Evolutionary conservation across 495 filamentous ascomycete genomes (phyloP).

Genomic region (Aspergillus heteromorphus): DNA sequence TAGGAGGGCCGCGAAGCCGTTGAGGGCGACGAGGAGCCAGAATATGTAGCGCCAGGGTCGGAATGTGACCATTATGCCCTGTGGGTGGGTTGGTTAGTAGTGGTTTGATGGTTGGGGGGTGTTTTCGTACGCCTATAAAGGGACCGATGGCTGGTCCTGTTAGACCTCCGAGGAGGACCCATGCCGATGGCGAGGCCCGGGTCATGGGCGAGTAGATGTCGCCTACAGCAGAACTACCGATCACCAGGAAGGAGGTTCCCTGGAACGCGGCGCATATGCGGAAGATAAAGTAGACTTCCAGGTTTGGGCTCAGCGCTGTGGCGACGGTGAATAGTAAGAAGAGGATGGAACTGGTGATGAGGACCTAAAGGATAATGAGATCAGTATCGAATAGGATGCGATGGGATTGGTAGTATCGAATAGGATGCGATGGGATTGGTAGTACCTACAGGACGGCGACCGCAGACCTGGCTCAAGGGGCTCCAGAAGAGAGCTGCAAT

Average conservation of each 20-base stretch:
- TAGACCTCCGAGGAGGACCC: conserved; percentile 64
- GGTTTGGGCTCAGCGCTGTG: conserved; percentile 61
- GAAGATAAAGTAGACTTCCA: conserved; percentile 64
- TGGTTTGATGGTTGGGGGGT: no score
- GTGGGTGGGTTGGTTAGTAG: background rate
- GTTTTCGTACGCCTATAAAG: conserved; percentile 44
- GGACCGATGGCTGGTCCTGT: conserved; percentile 69
- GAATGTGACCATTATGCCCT: conserved; percentile 66
- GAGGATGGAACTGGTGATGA: conserved; percentile 48
- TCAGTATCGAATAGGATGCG: conserved; percentile 7
- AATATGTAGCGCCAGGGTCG: conserved; percentile 65
- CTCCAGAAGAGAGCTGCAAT: conserved; percentile 63
- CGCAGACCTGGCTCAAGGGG: conserved; percentile 62
- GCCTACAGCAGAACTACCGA: conserved; percentile 60
- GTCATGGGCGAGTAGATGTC: conserved; percentile 61
- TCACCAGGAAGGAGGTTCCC: conserved; percentile 63
- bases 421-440: background rate
- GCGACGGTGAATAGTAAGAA: conserved; percentile 62
- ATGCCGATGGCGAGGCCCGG: conserved; percentile 62
- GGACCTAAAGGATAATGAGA: conserved; percentile 37
- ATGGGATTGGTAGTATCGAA: background rate
- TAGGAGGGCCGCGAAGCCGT: conserved; percentile 49
- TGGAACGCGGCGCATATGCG: conserved; percentile 65
- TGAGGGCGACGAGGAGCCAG: conserved; percentile 65
- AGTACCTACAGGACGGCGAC: conserved; percentile 50